Base-by-base conservation (phyloP, 331 rosid species). In the Quercus lobata region DNA sequence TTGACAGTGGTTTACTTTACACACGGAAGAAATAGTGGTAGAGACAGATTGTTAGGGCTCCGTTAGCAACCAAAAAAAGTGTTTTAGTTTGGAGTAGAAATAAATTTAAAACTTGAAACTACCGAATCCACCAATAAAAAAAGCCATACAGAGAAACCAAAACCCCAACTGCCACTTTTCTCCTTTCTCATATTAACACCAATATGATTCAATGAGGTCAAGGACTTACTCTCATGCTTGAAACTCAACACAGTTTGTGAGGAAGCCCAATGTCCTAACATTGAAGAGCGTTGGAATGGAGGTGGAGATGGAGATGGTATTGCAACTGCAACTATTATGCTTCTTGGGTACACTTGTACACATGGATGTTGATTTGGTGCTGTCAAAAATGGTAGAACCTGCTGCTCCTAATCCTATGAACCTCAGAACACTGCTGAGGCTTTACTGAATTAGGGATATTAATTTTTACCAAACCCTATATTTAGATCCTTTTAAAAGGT, bases 211-310 rank as follows among this genome's bases (percentile, higher is more conserved):
- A 63, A 84, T 63, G 81, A 90, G 81, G 90, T 91, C 41, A 91
- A 90, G 83, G 83, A 69, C 21, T 86, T 91, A 0, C 84, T 93
- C 58, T 90, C 97, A 6, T 88, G 87, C 61, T 84, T 89, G 91
- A 89, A 90, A 25, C 96, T 93, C 73, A 89, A 93, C 88, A 93
- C 98, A n/a, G 97, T 93, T 10, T 93, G 98, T 74, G 95, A 93
- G 79, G 98, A 93, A 75, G 98, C 98, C 3, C 98, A 93, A 74
- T 91, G 98, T 84, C 98, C 97, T 27, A 93, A 93, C 87, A 93
- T 93, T 27, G 97, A 97, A 53, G 97, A 91, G 88, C 85, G 97
- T 82, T 94, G 97, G 97, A 92, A 91, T 88, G 98, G 98, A 78
- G 98, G 98, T 5, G 93, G 87, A 5, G 98, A 8, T 41, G 46